Conservation (phyloP, 805 yeast genomes). For the Candida orba region DNA sequence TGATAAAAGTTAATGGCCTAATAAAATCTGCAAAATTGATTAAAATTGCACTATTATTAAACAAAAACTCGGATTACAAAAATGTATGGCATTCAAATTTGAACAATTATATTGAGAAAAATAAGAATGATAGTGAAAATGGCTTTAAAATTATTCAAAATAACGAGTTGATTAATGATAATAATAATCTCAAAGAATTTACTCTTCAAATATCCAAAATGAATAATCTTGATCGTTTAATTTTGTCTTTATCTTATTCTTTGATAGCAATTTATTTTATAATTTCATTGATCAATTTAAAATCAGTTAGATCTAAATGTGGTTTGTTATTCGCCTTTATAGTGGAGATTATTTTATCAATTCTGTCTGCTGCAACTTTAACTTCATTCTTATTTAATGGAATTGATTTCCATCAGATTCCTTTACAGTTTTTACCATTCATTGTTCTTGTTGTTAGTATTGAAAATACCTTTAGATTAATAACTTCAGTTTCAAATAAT, state of each 20-base stretch:
- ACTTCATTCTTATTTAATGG: conserved; percentile 30
- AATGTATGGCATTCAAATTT: conserved; percentile 22
- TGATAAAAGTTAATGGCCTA: conserved; percentile 36
- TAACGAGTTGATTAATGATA: not conserved
- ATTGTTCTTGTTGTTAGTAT: conserved; percentile 35
- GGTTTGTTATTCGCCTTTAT: conserved; percentile 39
- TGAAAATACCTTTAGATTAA: conserved; percentile 42
- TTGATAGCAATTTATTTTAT: conserved; percentile 27
- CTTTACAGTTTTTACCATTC: conserved; percentile 35
- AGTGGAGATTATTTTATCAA: conserved; percentile 33
- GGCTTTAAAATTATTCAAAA: not conserved
- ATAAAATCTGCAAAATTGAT: conserved; percentile 34
- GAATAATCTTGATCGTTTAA: conserved; percentile 17
- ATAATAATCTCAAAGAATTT: not conserved
- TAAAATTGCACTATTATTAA: conserved; percentile 29
- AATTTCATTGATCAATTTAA: conserved; percentile 33
- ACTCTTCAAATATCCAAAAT: conserved; percentile 1
- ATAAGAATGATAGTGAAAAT: too few species aligned
- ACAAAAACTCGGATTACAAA: conserved; percentile 5
- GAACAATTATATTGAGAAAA: too few species aligned
- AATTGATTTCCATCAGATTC: conserved; percentile 30
- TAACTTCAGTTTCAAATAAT: conserved; percentile 31
- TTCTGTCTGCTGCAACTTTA: conserved; percentile 36
- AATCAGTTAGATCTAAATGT: conserved; percentile 36
- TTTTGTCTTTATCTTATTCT: conserved; percentile 21